Conservation (phyloP, 257 asterid genomes). For the Nicotiana tomentosiformis region DNA sequence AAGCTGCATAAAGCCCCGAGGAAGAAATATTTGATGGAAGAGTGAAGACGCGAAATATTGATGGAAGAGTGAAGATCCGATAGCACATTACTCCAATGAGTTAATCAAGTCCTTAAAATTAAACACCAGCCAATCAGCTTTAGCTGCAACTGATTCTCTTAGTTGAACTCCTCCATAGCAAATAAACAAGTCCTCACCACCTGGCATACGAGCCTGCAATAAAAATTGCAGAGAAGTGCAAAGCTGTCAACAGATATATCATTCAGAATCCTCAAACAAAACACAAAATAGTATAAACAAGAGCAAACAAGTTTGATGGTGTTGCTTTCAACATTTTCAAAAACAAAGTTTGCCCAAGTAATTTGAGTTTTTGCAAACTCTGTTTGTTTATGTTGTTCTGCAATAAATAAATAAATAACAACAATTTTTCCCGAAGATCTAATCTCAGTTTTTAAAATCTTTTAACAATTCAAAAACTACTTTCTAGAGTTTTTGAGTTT, state of each 20-base stretch:
- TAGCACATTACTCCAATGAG: slow-evolving; percentile 39
- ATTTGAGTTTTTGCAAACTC: too few relatives aligned
- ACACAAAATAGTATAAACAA: background rate
- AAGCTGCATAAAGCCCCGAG: background rate
- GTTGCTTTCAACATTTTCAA: background rate
- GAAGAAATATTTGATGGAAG: too few relatives aligned
- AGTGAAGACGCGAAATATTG: background rate
- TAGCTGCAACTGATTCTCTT: slow-evolving; percentile 74
- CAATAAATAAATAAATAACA: too few relatives aligned
- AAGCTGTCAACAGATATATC: background rate
- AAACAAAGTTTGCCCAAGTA: background rate
- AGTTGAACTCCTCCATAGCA: slow-evolving; percentile 85
- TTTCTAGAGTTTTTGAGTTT: too few relatives aligned
- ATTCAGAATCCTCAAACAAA: background rate
- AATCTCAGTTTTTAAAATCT: too few relatives aligned
- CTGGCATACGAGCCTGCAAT: slow-evolving; percentile 75
- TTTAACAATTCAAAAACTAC: too few relatives aligned
- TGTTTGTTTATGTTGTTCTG: too few relatives aligned
- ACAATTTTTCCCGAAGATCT: too few relatives aligned
- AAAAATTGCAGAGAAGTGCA: background rate
- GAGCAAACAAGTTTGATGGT: background rate
- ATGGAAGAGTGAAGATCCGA: background rate
- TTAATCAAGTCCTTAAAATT: slow-evolving; percentile 62
- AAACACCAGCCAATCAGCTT: slow-evolving; percentile 89
- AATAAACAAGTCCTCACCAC: slow-evolving; percentile 83